These are phyloP conservation scores for Aquilaria yunnanensis DNA, from an alignment of 345 rosid species.

Conservation along the genomic window DNA sequence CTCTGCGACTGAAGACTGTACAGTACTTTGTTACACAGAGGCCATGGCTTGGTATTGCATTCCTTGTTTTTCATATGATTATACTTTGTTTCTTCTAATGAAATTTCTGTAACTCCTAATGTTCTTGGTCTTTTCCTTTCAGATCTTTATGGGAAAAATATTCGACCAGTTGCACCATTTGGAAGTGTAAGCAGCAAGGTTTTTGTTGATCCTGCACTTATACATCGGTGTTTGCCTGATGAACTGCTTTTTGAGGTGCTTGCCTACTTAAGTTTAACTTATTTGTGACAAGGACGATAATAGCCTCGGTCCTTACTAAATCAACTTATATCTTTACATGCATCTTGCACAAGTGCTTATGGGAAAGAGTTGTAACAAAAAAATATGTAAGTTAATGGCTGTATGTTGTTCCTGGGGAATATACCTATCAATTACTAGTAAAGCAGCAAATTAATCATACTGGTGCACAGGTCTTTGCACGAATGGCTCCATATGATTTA, in stretches of 20 bases:
- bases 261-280: neutral
- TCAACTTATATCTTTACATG: too few species aligned
- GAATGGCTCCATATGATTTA: conserved; percentile 75
- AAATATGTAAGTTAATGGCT: too few species aligned
- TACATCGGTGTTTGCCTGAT: conserved; percentile 86
- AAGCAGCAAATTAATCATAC: neutral
- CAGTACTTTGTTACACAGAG: conserved; percentile 63
- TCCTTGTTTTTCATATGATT: neutral
- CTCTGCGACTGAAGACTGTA: conserved; percentile 64
- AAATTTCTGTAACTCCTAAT: neutral
- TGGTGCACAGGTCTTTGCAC: conserved; percentile 62
- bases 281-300: neutral
- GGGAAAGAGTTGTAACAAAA: too few species aligned
- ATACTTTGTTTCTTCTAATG: neutral
- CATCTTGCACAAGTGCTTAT: too few species aligned
- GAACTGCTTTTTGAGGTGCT: conserved; percentile 87
- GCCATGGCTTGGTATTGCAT: conserved; percentile 85
- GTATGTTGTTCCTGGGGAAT: too few species aligned
- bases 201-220: conserved; percentile 54
- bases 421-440: too few species aligned
- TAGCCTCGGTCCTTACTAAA: neutral
- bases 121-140: conserved; percentile 1
- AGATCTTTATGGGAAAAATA: conserved; percentile 92
- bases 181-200: conserved; percentile 68
- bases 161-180: conserved; percentile 77